These are phyloP conservation scores for Mollisiaceae sp. DNA, from an alignment of 2,329 filamentous ascomycete genomes.

Conservation along the genomic window DNA sequence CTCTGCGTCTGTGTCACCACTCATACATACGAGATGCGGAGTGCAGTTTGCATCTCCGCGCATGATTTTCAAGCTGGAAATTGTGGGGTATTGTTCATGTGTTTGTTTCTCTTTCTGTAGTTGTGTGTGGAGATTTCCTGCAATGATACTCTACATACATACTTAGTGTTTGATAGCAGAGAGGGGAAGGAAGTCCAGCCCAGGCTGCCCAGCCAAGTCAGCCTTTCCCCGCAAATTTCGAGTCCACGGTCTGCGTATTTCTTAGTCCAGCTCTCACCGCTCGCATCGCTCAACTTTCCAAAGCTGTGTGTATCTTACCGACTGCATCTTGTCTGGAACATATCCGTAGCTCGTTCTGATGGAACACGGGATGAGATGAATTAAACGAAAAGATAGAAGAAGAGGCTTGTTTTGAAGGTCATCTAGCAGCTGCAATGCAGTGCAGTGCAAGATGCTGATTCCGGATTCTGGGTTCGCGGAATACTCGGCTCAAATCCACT, in stretches of 20 bases:
- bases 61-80: neutral
- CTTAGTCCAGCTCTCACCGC: neutral
- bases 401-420: neutral
- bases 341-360: neutral
- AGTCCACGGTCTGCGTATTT: neutral
- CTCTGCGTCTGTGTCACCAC: neutral
- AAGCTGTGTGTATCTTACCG: neutral
- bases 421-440: neutral
- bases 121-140: too few relatives aligned
- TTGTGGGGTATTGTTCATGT: neutral
- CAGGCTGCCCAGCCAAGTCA: too few relatives aligned
- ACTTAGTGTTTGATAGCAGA: too few relatives aligned
- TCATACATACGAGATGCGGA: neutral
- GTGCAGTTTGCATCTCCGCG: neutral
- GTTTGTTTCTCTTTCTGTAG: neutral
- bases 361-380: neutral
- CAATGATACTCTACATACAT: too few relatives aligned
- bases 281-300: neutral
- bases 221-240: too few relatives aligned
- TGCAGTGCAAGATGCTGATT: constrained; percentile 6
- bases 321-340: neutral
- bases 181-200: neutral
- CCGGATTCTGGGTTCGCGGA: neutral
- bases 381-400: neutral
- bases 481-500: neutral